Base-by-base conservation (phyloP, 2,329 filamentous ascomycete species). In the Phaeosphaeriaceae sp. region DNA sequence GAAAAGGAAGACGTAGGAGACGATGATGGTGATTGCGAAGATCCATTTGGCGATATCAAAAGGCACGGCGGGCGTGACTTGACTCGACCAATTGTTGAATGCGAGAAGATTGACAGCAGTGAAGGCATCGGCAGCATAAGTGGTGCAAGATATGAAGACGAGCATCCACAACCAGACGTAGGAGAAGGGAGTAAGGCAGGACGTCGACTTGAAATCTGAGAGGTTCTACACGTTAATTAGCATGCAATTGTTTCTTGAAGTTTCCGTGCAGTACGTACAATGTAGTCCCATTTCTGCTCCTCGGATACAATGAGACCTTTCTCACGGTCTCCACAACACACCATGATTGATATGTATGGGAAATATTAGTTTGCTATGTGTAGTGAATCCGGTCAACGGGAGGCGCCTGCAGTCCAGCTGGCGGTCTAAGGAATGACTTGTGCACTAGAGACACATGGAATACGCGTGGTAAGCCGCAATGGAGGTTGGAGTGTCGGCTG, bases 121-220 rank as follows among this genome's bases (percentile, higher is more conserved):
- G 70, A 97, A 97, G 53, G 87, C 92, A 76, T 97, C 93, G 70
- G 95, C 89, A 21, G 81, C 86, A 73, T 96, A 97, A 59, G 96
- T 92, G 36, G 90, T 87, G 41, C 93, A 72, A 3, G 91, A 94
- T 49, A 95, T 79, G 43, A 92, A 48, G 36, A 93, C 81, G 61
- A 91, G 88, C 50, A 94, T 80, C 83, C 87, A 94, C 42, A 97
- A 82, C 76, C 92, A 94, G 64, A 79, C 83, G 73, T 97, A 97
- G 52, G 92, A 92, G 59, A 96, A 81, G 7, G 83, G 81, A 1
- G 88, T 83, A 60, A 88, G 86, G 72, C 88, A 92, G 12, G 90
- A 93, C 23, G 83, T 86, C 2, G 89, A 87, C 71, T 88, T 91
- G 81, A 97, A 97, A 74, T 97, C 93, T 44, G 69, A 71, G 21